Base-by-base conservation (phyloP, 257 asterid genomes). In the Ligustrum vulgare region DNA sequence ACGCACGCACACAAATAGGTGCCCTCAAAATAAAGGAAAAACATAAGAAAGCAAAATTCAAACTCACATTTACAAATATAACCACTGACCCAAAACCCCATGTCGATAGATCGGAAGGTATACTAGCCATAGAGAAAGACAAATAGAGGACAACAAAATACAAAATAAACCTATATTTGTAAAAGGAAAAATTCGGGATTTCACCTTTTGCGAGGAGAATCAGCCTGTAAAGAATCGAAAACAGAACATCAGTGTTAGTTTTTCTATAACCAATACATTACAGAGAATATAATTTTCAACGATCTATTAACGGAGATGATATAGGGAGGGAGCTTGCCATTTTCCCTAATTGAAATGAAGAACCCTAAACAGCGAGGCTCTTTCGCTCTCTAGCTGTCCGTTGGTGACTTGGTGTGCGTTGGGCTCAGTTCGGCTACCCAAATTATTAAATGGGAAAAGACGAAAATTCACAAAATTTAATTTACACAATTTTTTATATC, bases 171-270 rank as follows among this genome's bases (percentile, higher is more conserved):
- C 11, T 8, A 39, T 49, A 74, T 13, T 0, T 23, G 37, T 39
- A 11, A 37, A 4, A 31, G 41, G 22, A 54, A 56, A 8, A 64
- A 56, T 18, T 11, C 18, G 58, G 56, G 60, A 20, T 2, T 32
- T 74, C 76, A 90, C 97, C 96, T 87, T 85, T 81, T 88, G 70
- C 90, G 87, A 80, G 96, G 97, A 82, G 96, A 90, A 78, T 90
- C 94, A 65, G 91, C 96, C 96, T 91, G 91, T 88, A 77, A 86
- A 83, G 70, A 13, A 72, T 11, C 70, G 20, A 43, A 31, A 31
- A 36, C 71, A 39, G 25, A 1, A 31, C 67, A 16, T 60, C 35
- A 63, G 23, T 41, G 65, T 43, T 6, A 71, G 74, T 65, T 35
- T 60, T 15, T 37, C 25, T 35, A 45, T 31, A 41, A 73, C 11